phyloP scores from a whole-genome alignment of 768 basidiomycete species.

The Gloeopeniophorella convolvens region DNA sequence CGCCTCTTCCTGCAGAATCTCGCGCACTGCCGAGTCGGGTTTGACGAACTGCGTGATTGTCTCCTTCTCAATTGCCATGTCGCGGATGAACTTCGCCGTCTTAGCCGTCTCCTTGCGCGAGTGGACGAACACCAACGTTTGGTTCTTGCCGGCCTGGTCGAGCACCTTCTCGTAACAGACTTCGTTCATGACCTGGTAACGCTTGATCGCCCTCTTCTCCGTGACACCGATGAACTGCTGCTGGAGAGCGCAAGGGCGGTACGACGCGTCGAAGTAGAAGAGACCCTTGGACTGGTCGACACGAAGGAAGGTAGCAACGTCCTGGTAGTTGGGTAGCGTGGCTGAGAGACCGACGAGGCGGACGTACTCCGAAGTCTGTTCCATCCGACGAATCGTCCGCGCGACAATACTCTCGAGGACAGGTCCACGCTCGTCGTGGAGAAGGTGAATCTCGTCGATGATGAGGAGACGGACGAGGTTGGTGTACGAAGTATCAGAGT shows the following conservation, averaged over 20 bases:
- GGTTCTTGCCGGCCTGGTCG: conserved; percentile 85
- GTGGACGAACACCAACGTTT: conserved; percentile 95
- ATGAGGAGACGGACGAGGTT: conserved; percentile 95
- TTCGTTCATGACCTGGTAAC: conserved; percentile 97
- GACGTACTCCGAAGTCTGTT: conserved; percentile 89
- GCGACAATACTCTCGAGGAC: conserved; percentile 90
- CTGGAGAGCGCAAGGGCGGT: conserved; percentile 89
- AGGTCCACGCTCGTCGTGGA: conserved; percentile 97
- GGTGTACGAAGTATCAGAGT: conserved; percentile 93
- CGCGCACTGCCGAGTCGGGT: conserved; percentile 85
- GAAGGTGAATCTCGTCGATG: conserved; percentile 95
- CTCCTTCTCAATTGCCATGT: conserved; percentile 94
- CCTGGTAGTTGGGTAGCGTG: conserved; percentile 96
- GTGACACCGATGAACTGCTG: conserved; percentile 97
- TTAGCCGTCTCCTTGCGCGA: conserved; percentile 98
- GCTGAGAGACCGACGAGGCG: conserved; percentile 94
- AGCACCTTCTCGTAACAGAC: conserved; percentile 99
- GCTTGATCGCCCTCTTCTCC: conserved; percentile 98
- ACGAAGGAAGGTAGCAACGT: conserved; percentile 94
- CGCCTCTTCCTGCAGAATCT: conserved; percentile 82
- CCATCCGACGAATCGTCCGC: conserved; percentile 87
- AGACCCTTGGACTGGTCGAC: conserved; percentile 89
- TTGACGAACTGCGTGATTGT: conserved; percentile 95
- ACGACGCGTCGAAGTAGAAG: conserved; percentile 95
- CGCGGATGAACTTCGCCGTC: conserved; percentile 89